Conservation (phyloP, 805 yeast genomes). For the Candida berthetii region DNA sequence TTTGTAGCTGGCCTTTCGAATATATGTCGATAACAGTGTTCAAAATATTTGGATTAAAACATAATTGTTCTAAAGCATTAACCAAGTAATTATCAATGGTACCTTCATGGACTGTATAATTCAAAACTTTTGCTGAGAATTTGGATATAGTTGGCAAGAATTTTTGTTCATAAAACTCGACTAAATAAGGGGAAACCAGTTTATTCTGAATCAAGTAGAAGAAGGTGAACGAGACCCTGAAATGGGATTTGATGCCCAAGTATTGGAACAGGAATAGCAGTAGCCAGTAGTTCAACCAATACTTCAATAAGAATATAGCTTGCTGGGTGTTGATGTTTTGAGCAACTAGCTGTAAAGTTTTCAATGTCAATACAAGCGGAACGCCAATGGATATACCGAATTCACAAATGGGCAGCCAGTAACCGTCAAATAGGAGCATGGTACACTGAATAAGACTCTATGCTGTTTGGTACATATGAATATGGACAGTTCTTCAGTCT, state of each 20-base stretch:
- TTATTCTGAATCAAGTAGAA: not conserved
- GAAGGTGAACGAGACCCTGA: not conserved
- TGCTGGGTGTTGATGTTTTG: not conserved
- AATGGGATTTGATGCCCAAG: not conserved
- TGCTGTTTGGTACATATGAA: too few relatives aligned
- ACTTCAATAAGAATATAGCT: too few relatives aligned
- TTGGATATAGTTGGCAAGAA: not conserved
- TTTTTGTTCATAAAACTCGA: not conserved
- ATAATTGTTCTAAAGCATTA: not conserved
- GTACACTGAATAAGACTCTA: too few relatives aligned
- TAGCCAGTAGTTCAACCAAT: not conserved
- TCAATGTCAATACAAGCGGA: not conserved
- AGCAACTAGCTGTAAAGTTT: not conserved
- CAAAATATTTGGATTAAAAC: not conserved
- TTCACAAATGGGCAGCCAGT: not conserved
- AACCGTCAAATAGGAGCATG: not conserved
- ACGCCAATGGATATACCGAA: not conserved
- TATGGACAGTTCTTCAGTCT: too few relatives aligned
- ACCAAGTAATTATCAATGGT: not conserved
- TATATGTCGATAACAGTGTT: too few relatives aligned
- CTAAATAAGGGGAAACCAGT: not conserved
- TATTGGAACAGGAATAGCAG: not conserved
- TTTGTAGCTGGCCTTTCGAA: too few relatives aligned
- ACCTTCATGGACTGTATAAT: not conserved
- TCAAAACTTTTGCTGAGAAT: too few relatives aligned